Evolutionary conservation across 2,329 filamentous ascomycete genomes (phyloP).

Genomic region (Fusarium verrucosum): DNA sequence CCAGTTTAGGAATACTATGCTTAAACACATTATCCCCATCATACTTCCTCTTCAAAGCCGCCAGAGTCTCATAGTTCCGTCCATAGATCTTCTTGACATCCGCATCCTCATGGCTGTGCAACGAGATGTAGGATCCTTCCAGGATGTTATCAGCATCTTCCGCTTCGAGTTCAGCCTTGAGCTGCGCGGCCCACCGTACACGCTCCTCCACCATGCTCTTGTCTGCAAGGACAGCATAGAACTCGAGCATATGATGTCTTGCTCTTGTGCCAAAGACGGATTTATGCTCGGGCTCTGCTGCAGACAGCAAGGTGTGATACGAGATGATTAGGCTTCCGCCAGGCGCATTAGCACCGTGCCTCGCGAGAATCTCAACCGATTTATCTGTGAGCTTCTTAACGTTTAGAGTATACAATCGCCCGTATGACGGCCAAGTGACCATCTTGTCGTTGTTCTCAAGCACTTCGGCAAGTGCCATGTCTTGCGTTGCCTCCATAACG

Average conservation of each 20-base stretch:
- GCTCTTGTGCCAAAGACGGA: not conserved
- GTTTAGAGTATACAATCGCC: not conserved
- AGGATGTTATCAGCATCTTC: slow-evolving; percentile 1
- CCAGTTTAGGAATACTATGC: not conserved
- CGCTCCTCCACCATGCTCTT: not conserved
- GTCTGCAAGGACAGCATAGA: not conserved
- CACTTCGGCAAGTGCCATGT: not conserved
- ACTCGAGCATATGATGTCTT: slow-evolving; percentile 9
- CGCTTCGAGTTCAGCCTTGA: not conserved
- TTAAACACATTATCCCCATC: slow-evolving; percentile 2
- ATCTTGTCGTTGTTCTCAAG: not conserved
- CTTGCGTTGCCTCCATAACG: slow-evolving; percentile 1
- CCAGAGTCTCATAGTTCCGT: not conserved
- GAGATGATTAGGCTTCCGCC: not conserved
- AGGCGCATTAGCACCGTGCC: not conserved
- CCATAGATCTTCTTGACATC: slow-evolving; percentile 5
- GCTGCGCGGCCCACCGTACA: not conserved
- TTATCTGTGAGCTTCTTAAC: accelerated
- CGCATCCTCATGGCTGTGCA: not conserved
- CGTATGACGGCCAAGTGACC: not conserved
- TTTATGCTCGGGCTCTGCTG: not conserved
- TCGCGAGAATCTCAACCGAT: accelerated
- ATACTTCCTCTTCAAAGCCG: not conserved
- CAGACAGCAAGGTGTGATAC: not conserved
- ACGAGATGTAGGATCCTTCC: slow-evolving; percentile 2